These are phyloP conservation scores for Monilinia fructicola DNA, from an alignment of 2,329 filamentous ascomycete genomes.

Conservation along the genomic window DNA sequence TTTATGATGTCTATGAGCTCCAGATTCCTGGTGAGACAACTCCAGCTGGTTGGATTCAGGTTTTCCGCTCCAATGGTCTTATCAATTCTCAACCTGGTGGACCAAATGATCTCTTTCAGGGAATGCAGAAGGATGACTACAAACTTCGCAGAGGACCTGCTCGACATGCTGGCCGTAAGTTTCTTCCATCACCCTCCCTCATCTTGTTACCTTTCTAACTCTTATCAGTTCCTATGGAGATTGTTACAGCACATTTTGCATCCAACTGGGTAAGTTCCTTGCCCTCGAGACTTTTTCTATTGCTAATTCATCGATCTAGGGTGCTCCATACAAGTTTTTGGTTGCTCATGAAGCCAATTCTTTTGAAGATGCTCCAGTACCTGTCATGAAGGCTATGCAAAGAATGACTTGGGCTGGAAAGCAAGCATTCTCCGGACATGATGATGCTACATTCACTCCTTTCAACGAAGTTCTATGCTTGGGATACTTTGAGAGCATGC, in stretches of 20 bases:
- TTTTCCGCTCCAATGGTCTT: slow-evolving; percentile 9
- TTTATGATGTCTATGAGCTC: slow-evolving; percentile 44
- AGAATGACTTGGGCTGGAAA: slow-evolving; percentile 56
- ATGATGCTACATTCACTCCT: background rate
- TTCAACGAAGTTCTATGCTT: slow-evolving; percentile 63
- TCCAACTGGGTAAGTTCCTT: slow-evolving; percentile 49
- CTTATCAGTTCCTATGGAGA: slow-evolving; percentile 42
- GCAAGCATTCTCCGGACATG: slow-evolving; percentile 7
- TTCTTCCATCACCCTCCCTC: slow-evolving; percentile 8
- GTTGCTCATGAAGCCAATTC: slow-evolving; percentile 53
- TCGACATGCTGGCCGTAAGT: slow-evolving; percentile 41
- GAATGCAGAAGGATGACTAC: slow-evolving; percentile 48
- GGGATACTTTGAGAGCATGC: slow-evolving; percentile 60
- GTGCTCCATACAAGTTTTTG: slow-evolving; percentile 66
- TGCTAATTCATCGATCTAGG: slow-evolving; percentile 42
- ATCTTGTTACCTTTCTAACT: slow-evolving; percentile 32
- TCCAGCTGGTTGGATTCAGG: slow-evolving; percentile 1
- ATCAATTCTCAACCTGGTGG: slow-evolving; percentile 54
- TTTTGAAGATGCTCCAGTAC: slow-evolving; percentile 50
- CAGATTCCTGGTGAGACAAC: slow-evolving; percentile 47
- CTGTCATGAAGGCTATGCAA: slow-evolving; percentile 51
- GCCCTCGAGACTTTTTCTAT: background rate
- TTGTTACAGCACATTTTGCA: slow-evolving; percentile 52
- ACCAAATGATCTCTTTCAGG: slow-evolving; percentile 59
- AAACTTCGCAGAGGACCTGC: slow-evolving; percentile 40